Conservation (phyloP, 2,329 filamentous ascomycete genomes). For the Aspergillus calidoustus region DNA sequence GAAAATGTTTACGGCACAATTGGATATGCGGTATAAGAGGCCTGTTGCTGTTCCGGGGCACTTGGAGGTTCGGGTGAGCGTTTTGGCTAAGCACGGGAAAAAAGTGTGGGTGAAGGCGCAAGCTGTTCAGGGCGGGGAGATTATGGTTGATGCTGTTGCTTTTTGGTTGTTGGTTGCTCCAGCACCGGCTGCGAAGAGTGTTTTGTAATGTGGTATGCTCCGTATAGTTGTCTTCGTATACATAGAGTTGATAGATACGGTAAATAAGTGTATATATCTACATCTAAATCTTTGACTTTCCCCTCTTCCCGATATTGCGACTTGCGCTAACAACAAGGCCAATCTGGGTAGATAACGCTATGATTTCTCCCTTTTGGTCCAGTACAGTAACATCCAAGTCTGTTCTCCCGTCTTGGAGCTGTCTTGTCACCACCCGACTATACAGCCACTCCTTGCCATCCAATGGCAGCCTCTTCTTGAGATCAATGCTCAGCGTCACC, state of each 20-base stretch:
- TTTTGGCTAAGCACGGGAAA: constrained; percentile 40
- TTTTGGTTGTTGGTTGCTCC: constrained; percentile 43
- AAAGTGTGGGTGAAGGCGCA: constrained; percentile 50
- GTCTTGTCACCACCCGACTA: constrained; percentile 66
- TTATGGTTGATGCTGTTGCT: constrained; percentile 47
- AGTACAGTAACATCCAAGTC: constrained; percentile 73
- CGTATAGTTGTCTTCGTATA: constrained; percentile 7
- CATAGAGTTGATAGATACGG: constrained; percentile 14
- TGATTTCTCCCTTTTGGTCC: constrained; percentile 66
- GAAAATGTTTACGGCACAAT: constrained; percentile 43
- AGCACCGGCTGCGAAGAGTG: constrained; percentile 5
- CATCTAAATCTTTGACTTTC: constrained; percentile 27
- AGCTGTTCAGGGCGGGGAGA: constrained; percentile 43
- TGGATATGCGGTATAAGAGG: constrained; percentile 47
- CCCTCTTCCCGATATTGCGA: constrained; percentile 62
- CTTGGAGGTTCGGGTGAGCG: constrained; percentile 43
- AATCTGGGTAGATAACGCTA: constrained; percentile 72
- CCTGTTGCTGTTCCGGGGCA: constrained; percentile 43
- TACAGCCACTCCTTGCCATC: constrained; percentile 76
- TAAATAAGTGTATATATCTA: background rate
- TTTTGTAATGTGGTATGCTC: background rate
- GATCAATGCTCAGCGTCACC: constrained; percentile 72
- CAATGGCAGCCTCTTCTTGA: constrained; percentile 72
- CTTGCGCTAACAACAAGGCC: constrained; percentile 65
- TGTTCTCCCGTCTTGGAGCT: constrained; percentile 71